These are phyloP conservation scores for Bipolaris bicolor DNA, from an alignment of 2,329 filamentous ascomycete species.

Conservation along the genomic window DNA sequence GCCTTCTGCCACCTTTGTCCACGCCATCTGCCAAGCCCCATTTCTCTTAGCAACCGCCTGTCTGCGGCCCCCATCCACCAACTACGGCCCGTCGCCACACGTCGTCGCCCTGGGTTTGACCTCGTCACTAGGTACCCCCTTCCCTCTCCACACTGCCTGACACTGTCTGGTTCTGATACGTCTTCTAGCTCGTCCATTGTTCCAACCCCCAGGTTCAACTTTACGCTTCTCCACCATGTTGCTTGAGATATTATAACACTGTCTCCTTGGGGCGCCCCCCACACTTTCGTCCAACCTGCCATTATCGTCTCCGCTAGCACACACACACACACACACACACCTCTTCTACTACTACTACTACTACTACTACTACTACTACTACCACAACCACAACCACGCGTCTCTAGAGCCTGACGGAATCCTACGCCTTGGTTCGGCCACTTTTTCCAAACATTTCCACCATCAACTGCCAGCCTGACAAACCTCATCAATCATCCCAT, in stretches of 20 bases:
- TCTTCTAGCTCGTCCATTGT: constrained; percentile 23
- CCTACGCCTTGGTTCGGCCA: constrained; percentile 11
- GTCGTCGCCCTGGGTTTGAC: constrained; percentile 40
- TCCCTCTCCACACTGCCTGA: constrained; percentile 28
- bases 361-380: background rate
- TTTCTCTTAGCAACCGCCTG: constrained; percentile 6
- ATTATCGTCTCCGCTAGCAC: constrained; percentile 15
- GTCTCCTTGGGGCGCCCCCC: constrained; percentile 44
- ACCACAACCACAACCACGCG: constrained; percentile 6
- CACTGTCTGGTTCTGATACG: constrained; percentile 33
- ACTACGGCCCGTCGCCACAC: constrained; percentile 42
- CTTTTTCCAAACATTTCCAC: background rate
- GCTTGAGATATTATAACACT: constrained; percentile 46
- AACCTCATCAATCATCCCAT: constrained; percentile 1
- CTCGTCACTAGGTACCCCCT: constrained; percentile 43
- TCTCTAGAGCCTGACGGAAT: constrained; percentile 11
- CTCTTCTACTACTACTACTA: background rate
- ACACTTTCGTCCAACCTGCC: constrained; percentile 23
- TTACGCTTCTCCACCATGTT: constrained; percentile 41
- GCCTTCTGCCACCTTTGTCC: constrained; percentile 13
- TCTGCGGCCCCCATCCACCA: constrained; percentile 26
- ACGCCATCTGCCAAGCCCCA: constrained; percentile 14
- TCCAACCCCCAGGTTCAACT: constrained; percentile 41
- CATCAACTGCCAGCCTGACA: background rate
- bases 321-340: constrained; percentile 5